These are phyloP conservation scores for Mrakia gelida DNA, from an alignment of 768 basidiomycete genomes.

Conservation along the genomic window DNA sequence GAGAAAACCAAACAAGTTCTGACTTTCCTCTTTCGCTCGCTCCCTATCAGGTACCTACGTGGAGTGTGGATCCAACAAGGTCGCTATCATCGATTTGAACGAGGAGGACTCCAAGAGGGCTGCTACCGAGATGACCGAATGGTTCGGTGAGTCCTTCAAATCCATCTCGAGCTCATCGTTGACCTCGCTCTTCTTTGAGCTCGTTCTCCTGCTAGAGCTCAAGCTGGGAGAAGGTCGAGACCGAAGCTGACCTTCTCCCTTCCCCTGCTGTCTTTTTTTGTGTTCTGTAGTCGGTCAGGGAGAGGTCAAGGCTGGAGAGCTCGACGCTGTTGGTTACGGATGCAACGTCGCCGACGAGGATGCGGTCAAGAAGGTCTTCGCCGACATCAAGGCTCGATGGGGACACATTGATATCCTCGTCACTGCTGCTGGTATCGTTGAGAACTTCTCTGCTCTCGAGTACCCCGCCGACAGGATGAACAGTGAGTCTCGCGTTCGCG, in stretches of 20 bases:
- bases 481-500: not conserved
- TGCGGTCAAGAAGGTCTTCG: conserved; percentile 69
- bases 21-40: not conserved
- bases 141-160: conserved; percentile 49
- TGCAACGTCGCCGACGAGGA: conserved; percentile 84
- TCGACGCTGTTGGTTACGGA: conserved; percentile 68
- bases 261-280: not conserved
- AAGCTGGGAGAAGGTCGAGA: not conserved
- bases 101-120: conserved; percentile 62
- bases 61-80: conserved; percentile 72
- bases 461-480: conserved; percentile 46
- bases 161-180: conserved; percentile 33
- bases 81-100: conserved; percentile 79
- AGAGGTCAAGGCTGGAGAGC: conserved; percentile 54
- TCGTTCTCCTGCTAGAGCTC: not conserved
- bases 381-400: conserved; percentile 53
- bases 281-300: conserved; percentile 46
- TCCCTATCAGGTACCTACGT: conserved; percentile 59
- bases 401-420: conserved; percentile 72
- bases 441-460: conserved; percentile 84
- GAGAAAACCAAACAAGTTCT: not conserved
- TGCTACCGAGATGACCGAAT: conserved; percentile 60
- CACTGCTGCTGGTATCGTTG: conserved; percentile 83
- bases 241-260: not conserved
- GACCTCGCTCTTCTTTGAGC: not conserved